phyloP scores from a whole-genome alignment of 2,329 filamentous ascomycete species.

The Fusarium tupiense region DNA sequence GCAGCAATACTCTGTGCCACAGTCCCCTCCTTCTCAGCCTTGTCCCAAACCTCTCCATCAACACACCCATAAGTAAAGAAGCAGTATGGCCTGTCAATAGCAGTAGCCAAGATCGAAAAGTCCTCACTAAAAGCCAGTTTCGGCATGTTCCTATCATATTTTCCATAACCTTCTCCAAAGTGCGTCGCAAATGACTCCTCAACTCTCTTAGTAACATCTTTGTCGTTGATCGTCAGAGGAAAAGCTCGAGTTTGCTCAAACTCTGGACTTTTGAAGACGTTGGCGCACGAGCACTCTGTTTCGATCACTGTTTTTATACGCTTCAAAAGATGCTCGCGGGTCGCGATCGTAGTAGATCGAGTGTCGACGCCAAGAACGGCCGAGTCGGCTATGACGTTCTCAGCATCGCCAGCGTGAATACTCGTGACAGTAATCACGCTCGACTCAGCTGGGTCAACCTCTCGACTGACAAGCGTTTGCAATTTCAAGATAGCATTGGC shows the following conservation, averaged over 20 bases:
- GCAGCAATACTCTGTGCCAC: constrained; percentile 33
- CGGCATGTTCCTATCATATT: constrained; percentile 50
- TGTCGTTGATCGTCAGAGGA: constrained; percentile 64
- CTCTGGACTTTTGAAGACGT: constrained; percentile 53
- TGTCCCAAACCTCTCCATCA: constrained; percentile 27
- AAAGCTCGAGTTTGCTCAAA: constrained; percentile 54
- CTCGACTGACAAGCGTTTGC: constrained; percentile 46
- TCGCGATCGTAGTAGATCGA: constrained; percentile 46
- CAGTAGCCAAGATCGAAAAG: constrained; percentile 51
- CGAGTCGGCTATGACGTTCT: constrained; percentile 57
- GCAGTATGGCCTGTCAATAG: constrained; percentile 21
- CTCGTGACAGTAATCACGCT: constrained; percentile 57
- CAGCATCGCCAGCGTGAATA: constrained; percentile 53
- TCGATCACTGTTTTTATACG: constrained; percentile 57
- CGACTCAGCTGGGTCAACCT: constrained; percentile 49
- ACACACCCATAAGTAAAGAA: constrained; percentile 39
- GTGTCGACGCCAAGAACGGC: constrained; percentile 54
- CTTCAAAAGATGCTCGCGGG: constrained; percentile 48
- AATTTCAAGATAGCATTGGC: constrained; percentile 25
- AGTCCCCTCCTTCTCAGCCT: constrained; percentile 12
- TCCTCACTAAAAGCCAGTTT: constrained; percentile 64
- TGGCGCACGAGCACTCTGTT: constrained; percentile 62
- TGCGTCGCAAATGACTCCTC: constrained; percentile 55
- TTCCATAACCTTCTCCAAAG: constrained; percentile 47
- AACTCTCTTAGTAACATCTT: constrained; percentile 51